Conservation (phyloP, 1,284 basidiomycete species). For the Mycosarcoma mackinlayi region DNA sequence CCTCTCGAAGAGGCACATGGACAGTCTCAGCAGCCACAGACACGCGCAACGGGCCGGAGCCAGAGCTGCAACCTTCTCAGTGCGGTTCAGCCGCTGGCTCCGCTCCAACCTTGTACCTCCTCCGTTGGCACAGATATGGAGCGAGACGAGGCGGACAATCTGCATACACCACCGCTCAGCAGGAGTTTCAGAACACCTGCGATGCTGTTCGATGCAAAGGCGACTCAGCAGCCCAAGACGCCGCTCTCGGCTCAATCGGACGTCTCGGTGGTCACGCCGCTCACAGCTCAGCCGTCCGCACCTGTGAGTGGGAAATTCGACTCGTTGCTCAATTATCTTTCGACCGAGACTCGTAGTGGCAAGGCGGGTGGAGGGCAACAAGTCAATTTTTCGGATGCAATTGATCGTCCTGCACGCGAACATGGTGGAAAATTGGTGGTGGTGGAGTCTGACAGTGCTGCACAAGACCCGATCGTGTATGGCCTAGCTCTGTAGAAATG, state of each 20-base stretch:
- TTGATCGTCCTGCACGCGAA: no score
- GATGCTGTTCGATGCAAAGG: background rate
- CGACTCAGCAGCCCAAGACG: constrained; percentile 8
- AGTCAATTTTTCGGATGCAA: no score
- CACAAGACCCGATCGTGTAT: constrained; percentile 4
- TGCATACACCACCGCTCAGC: constrained; percentile 20
- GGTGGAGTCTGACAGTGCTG: background rate
- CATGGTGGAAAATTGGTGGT: background rate
- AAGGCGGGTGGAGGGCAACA: no score
- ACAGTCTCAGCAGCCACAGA: background rate
- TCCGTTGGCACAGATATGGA: no score
- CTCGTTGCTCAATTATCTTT: constrained; percentile 19
- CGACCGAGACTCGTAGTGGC: constrained; percentile 2
- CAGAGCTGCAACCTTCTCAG: constrained; percentile 5
- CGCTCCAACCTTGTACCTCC: background rate
- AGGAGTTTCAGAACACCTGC: background rate
- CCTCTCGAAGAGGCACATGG: background rate
- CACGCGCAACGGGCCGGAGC: constrained; percentile 6
- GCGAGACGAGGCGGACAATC: constrained; percentile 1
- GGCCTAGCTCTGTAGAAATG: constrained; percentile 9
- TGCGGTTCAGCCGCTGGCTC: background rate
- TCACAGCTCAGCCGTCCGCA: background rate
- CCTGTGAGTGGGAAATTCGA: constrained; percentile 20
- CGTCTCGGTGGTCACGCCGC: constrained; percentile 7
- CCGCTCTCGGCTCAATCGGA: constrained; percentile 15